These are phyloP conservation scores for Aspergillus wentii DNA, from an alignment of 495 filamentous ascomycete genomes.

Conservation along the genomic window DNA sequence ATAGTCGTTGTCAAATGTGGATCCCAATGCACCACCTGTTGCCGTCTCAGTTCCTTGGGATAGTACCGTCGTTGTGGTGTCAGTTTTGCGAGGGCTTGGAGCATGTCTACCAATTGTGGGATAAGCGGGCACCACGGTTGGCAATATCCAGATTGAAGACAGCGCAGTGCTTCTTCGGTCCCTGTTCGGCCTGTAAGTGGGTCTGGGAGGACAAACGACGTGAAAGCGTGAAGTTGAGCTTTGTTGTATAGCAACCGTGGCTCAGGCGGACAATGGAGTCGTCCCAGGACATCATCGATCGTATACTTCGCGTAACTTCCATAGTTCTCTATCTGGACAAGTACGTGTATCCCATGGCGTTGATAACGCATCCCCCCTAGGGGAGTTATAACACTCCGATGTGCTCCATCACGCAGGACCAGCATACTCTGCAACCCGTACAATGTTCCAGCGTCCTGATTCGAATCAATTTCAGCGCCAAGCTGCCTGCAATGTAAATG, in stretches of 20 bases:
- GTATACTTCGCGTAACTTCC: conserved; percentile 36
- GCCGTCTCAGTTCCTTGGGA: conserved; percentile 38
- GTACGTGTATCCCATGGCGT: conserved; percentile 27
- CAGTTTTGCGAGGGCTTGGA: conserved; percentile 40
- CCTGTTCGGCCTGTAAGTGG: conserved; percentile 53
- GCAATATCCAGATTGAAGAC: conserved; percentile 26
- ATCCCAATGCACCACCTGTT: conserved; percentile 48
- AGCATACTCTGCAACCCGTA: conserved; percentile 52
- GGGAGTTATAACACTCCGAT: conserved; percentile 46
- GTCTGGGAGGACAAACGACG: conserved; percentile 52
- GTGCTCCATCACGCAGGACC: conserved; percentile 35
- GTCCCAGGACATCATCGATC: conserved; percentile 43
- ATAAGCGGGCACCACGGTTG: not conserved
- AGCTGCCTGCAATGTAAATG: conserved; percentile 23
- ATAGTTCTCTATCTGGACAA: conserved; percentile 27
- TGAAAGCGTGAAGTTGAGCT: conserved; percentile 54
- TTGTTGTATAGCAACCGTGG: conserved; percentile 46
- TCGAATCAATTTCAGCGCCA: conserved; percentile 42
- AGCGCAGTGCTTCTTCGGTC: conserved; percentile 51
- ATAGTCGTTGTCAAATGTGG: conserved; percentile 36
- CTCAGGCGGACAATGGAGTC: conserved; percentile 42
- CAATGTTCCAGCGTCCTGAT: conserved; percentile 48
- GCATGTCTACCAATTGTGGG: conserved; percentile 24
- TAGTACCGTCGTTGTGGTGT: conserved; percentile 56
- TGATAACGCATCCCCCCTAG: conserved; percentile 26